Base-by-base conservation (phyloP, 495 filamentous ascomycete genomes). In the Talaromyces stipitatus region DNA sequence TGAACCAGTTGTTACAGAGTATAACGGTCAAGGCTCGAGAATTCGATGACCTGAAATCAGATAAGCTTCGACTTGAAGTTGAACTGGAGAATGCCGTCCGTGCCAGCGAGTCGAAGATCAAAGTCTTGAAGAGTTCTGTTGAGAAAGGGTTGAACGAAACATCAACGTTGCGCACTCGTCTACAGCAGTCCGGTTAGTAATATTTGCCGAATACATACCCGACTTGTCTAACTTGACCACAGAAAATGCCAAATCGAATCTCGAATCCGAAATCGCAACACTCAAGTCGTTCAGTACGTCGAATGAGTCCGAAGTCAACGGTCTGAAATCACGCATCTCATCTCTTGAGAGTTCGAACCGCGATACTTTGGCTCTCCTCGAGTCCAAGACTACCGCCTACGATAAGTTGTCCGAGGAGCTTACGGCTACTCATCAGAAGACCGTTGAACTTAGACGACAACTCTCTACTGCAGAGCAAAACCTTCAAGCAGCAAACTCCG, bases 321-420 rank as follows among this genome's bases (percentile, higher is more conserved):
- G 82, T 10, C 75, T 97, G 4, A 85, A 88, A 54, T 80, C 86
- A 30, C 89, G 92, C 50, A 90, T 97, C 60, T 66, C 85, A 3
- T 86, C 90, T 2, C 81, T 99, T 0, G 94, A 99, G 69, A 83
- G 87, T 9, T 92, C 91, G 18, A 97, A 96, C 61, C 83, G 92
- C 43, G 92, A 97, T 60, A 91, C 89, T 4, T 71, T 96, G 1
- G 85, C 87, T 12, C 81, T 96, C 14, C 82, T 97, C 27, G 94
- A 97, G 61, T 85, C 90, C 10, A 97, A 96, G 66, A 87, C 88
- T 27, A 82, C 82, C 1, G 88, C 90, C n/a, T 86, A 96, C 62
- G 90, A 96, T 55, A 81, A 79, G 38, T 80, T 99, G 2, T 83
- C 90, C 1, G 85, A 91, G 58, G 94, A 99, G 62, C 83, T 97